Conservation (phyloP, 2,329 filamentous ascomycete species). For the Penicillium sp. region DNA sequence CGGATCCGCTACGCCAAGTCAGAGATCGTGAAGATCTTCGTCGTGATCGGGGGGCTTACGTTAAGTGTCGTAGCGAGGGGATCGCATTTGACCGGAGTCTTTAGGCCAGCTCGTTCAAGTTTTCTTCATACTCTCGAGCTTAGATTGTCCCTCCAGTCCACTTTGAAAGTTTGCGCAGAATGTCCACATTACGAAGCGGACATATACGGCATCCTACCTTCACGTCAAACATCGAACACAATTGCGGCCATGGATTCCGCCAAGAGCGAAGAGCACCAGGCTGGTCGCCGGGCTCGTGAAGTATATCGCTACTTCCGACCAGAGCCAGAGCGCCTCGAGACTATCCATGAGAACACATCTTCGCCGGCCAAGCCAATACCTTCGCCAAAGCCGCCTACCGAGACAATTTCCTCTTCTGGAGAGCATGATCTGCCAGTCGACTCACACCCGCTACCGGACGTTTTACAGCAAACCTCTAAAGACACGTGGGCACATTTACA, state of each 20-base stretch:
- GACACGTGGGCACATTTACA: neutral
- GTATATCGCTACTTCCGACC: slow-evolving; percentile 21
- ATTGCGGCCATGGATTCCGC: neutral
- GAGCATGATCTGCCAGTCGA: neutral
- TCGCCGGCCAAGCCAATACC: neutral
- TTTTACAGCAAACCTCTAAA: neutral
- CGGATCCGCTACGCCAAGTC: neutral
- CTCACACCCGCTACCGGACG: neutral
- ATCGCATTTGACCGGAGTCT: neutral
- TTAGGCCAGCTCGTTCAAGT: neutral
- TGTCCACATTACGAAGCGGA: neutral
- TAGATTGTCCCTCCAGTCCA: neutral
- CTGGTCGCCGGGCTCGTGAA: slow-evolving; percentile 18
- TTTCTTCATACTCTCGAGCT: neutral
- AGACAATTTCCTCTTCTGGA: neutral
- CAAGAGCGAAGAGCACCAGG: slow-evolving; percentile 4
- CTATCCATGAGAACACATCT: neutral
- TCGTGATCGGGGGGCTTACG: neutral
- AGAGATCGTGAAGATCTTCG: neutral
- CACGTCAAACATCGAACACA: neutral
- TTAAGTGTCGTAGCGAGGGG: neutral
- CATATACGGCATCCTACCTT: neutral
- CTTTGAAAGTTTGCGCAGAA: neutral
- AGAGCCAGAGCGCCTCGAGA: slow-evolving; percentile 8
- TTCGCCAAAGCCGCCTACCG: neutral